A percentile compares a stretch with the other conserved stretches of the same genome.
Conservation (phyloP, 176 grass and related monocot genomes). For the Avena atlantica region DNA sequence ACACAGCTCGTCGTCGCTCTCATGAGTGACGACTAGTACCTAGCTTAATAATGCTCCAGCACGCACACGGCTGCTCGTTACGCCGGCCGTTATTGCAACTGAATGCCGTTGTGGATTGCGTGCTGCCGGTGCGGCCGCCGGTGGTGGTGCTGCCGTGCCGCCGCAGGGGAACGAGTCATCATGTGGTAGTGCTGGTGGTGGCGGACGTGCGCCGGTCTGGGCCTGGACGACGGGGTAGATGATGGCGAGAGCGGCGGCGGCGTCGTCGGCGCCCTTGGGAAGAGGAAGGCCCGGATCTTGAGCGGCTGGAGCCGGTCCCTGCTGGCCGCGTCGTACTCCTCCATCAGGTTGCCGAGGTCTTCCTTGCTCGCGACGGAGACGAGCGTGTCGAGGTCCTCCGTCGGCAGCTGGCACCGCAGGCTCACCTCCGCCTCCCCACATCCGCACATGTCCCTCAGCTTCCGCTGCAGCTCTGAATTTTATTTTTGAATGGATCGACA, state of each 20-base stretch:
- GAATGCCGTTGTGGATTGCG: constrained; percentile 52
- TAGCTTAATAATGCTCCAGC: too few species aligned
- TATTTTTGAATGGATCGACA: background rate
- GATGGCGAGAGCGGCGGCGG: background rate
- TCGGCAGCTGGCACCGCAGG: constrained; percentile 82
- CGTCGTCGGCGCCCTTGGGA: constrained; percentile 22
- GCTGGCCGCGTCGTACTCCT: constrained; percentile 64
- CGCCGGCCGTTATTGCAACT: constrained; percentile 38
- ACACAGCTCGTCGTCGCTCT: too few species aligned
- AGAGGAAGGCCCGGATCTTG: constrained; percentile 75
- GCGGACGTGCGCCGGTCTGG: background rate
- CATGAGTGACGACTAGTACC: too few species aligned
- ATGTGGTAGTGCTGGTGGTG: background rate
- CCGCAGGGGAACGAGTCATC: background rate
- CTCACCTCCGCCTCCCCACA: constrained; percentile 40
- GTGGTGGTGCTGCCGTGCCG: constrained; percentile 12
- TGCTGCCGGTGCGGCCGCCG: constrained; percentile 31
- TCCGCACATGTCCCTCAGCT: constrained; percentile 72
- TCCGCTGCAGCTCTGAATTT: constrained; percentile 59
- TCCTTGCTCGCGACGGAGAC: constrained; percentile 75
- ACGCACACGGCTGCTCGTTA: background rate
- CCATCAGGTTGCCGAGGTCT: constrained; percentile 64
- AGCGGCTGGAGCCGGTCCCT: constrained; percentile 41
- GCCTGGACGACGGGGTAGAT: constrained; percentile 14
- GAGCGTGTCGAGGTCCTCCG: constrained; percentile 83